These are phyloP conservation scores for Extremus antarcticus DNA, from an alignment of 495 filamentous ascomycete genomes.

Conservation along the genomic window DNA sequence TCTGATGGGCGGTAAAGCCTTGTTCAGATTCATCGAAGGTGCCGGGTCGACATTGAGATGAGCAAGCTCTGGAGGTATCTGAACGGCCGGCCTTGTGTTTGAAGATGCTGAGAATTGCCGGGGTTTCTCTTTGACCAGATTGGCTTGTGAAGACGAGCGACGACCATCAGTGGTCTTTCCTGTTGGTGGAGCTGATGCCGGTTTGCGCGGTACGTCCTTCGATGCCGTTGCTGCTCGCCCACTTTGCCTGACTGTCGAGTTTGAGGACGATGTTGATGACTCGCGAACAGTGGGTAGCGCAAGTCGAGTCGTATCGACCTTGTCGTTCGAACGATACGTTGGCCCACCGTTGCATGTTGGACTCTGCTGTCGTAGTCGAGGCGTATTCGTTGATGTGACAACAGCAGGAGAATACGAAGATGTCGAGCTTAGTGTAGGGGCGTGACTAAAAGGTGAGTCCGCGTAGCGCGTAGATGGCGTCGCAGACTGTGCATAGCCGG, in stretches of 20 bases:
- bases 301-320: slow-evolving; percentile 28
- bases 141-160: neutral
- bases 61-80: slow-evolving; percentile 32
- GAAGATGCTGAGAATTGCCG: neutral
- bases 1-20: slow-evolving; percentile 30
- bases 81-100: slow-evolving; percentile 6
- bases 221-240: neutral
- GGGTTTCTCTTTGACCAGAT: neutral
- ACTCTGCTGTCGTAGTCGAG: slow-evolving; percentile 28
- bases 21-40: slow-evolving; percentile 4
- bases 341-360: slow-evolving; percentile 3
- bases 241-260: slow-evolving; percentile 27
- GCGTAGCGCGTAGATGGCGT: slow-evolving; percentile 93
- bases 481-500: slow-evolving; percentile 26
- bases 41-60: slow-evolving; percentile 28
- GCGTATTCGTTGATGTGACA: slow-evolving; percentile 45
- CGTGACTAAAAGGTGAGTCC: slow-evolving; percentile 84
- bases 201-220: slow-evolving; percentile 10
- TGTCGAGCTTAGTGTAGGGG: slow-evolving; percentile 89
- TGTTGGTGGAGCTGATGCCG: neutral
- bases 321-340: slow-evolving; percentile 33
- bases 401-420: slow-evolving; percentile 90
- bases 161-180: neutral
- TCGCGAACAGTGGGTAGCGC: slow-evolving; percentile 56
- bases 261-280: slow-evolving; percentile 35